Evolutionary conservation across 768 basidiomycete genomes (phyloP), one percentile per base, ranked within the genome.

Genomic region (Mrakia frigida): DNA sequence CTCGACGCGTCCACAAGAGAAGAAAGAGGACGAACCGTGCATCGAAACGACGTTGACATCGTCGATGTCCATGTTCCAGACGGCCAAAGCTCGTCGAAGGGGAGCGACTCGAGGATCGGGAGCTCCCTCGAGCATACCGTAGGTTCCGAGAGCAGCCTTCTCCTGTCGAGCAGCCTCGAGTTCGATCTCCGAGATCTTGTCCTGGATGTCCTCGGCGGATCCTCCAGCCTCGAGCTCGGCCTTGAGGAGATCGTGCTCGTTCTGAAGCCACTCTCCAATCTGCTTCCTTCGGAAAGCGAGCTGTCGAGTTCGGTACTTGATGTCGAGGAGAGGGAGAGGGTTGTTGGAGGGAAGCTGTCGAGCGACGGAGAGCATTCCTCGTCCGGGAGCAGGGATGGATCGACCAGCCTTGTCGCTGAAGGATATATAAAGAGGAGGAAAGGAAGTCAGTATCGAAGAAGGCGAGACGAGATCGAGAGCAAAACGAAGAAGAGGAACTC

Each of bases 351-450:
- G 86, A 61, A 96, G 85, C 85, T 98, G 90, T 78, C 94, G 88
- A 21, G 94, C 97, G 74, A 95, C 89, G 14, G 90, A 89, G 53
- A 99, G 88, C 37, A 94, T 92, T 79, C 97, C 97, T 77, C 90
- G 90, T 75, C 97, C 97, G 69, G 97, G 97, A 77, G 97, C 97
- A 63, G 97, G 97, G 75, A 99, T 90, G 5, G 95, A 98, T 70
- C 97, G 94, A 25, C 97, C 97, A 77, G 97, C 96, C 85, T 99
- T 99, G 86, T 99, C 97, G 80, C 92, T 96, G 79, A 60, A 82
- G 60, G 33, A 72, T 56, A 67, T 75, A 28, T 39, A 78, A 16
- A 80, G 71, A 31, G 16, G 78, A 14, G 80, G 73, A 25, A 23
- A 9, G 18, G 31, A 73, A 23, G 63, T 65, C 63, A 39, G 37